Base-by-base conservation (phyloP, 106 monocot species). In the Dendrobium huoshanense region DNA sequence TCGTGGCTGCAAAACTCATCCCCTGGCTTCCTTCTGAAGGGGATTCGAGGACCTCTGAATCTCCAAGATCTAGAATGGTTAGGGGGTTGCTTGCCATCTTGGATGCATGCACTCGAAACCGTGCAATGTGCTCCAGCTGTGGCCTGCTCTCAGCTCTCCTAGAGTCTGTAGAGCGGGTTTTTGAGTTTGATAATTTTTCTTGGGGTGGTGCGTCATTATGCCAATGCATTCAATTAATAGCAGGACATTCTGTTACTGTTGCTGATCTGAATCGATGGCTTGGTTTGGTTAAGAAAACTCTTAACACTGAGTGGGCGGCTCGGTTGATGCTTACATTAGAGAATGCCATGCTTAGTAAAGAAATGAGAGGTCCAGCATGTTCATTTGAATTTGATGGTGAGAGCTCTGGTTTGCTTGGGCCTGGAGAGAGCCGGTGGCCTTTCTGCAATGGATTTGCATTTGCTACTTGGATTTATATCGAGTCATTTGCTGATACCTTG, bases 321-420 rank as follows among this genome's bases (percentile, higher is more conserved):
- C 84, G 75, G 67, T 75, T 99, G 84, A 85, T 90, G 88, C 65
- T 88, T 72, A 85, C 90, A 16, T 73, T 99, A 45, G 98, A 99
- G 90, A 99, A 88, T 83, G 90, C 95, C 56, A 88, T 91, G 84
- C 77, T 55, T 15, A 87, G 91, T 47, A 81, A 88, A 77, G 98
- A 99, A 72, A 81, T 80, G 10, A 78, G 83, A 27, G 98, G 98
- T 2, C 98, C 95, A 0, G 88, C 88, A 4, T 72, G 81, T 55
- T 87, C 91, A 0, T 99, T 99, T 83, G 98, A 99, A 78, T 99
- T 99, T 82, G 98, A 99, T 73, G 98, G 95, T 13, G 98, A 99
- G 86, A 99, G 98, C 78, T 99, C 98, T n/a, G 98, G 98, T 2
- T 75, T 99, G 84, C 93, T 99, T 33, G 98, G 92, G 40, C 95